phyloP scores from a whole-genome alignment of 164 flowering plant genomes.

The Stephania cephalantha region DNA sequence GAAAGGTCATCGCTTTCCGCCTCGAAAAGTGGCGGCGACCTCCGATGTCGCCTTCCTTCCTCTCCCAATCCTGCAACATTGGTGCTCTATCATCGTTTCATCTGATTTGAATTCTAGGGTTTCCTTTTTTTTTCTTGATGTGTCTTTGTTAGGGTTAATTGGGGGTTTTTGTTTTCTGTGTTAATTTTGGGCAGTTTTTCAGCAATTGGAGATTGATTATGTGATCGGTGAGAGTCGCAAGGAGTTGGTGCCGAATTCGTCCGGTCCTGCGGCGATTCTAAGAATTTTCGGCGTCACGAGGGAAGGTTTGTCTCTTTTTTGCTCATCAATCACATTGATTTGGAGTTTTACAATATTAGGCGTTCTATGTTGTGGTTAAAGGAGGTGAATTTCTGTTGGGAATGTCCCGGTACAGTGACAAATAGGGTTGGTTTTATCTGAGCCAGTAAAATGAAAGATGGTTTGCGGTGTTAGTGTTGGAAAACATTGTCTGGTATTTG shows the following conservation, averaged over 20 bases:
- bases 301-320: slow-evolving; percentile 49
- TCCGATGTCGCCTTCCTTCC: slow-evolving; percentile 40
- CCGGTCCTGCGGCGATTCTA: slow-evolving; percentile 80
- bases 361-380: not conserved
- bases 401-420: not conserved
- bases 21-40: slow-evolving; percentile 80
- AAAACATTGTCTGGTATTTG: not conserved
- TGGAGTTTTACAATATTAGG: not conserved
- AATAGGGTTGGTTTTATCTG: too few relatives aligned
- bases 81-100: slow-evolving; percentile 23
- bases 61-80: slow-evolving; percentile 42
- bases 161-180: not conserved
- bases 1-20: slow-evolving; percentile 47
- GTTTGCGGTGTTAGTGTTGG: not conserved
- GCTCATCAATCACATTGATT: not conserved
- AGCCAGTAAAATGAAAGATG: not conserved
- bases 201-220: slow-evolving; percentile 95
- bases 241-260: slow-evolving; percentile 48
- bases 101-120: slow-evolving; percentile 13
- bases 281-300: slow-evolving; percentile 91
- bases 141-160: not conserved
- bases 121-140: slow-evolving; percentile 7
- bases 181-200: slow-evolving; percentile 49
- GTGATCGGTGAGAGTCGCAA: slow-evolving; percentile 72
- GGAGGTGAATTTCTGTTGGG: not conserved